Percentiles rank a stretch among this genome's conserved stretches.
phyloP scores from a whole-genome alignment of 805 yeast species.

The Ogataea paraovalis region DNA sequence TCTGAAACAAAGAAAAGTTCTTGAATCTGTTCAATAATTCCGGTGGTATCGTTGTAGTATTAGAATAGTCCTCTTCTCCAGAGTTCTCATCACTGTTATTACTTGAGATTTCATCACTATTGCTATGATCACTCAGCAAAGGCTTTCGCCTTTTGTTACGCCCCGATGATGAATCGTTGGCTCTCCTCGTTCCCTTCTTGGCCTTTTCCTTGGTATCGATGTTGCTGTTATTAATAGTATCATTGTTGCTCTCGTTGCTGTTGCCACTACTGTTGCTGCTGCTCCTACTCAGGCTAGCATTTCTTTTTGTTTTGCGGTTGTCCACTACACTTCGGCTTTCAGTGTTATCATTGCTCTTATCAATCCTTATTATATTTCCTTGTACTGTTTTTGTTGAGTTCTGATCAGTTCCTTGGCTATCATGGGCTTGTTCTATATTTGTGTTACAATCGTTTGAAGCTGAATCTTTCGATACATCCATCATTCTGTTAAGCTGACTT shows the following conservation, averaged over 20 bases:
- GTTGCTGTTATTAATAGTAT: neutral
- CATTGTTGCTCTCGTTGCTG: neutral
- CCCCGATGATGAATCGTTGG: neutral
- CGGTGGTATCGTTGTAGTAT: slow-evolving; percentile 40
- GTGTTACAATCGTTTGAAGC: neutral
- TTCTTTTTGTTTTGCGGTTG: too few relatives aligned
- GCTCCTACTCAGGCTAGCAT: neutral
- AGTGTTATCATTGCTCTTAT: neutral
- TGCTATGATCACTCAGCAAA: neutral
- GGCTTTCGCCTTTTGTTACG: neutral
- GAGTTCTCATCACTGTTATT: slow-evolving; percentile 21
- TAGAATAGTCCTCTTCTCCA: slow-evolving; percentile 19
- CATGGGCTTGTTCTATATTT: neutral
- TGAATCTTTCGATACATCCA: neutral
- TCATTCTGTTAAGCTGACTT: neutral
- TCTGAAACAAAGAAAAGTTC: slow-evolving; percentile 59
- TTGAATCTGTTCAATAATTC: slow-evolving; percentile 50
- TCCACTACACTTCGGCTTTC: neutral
- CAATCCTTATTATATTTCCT: neutral
- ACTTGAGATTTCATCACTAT: neutral
- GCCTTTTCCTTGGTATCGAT: neutral
- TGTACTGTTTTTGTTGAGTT: neutral
- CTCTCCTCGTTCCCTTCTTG: neutral
- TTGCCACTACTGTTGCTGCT: neutral
- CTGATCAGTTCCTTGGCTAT: neutral